Percentiles rank a stretch among this genome's conserved stretches.
phyloP scores from a whole-genome alignment of 1,139 yeast genomes.

The Sugiyamaella xylanicola region DNA sequence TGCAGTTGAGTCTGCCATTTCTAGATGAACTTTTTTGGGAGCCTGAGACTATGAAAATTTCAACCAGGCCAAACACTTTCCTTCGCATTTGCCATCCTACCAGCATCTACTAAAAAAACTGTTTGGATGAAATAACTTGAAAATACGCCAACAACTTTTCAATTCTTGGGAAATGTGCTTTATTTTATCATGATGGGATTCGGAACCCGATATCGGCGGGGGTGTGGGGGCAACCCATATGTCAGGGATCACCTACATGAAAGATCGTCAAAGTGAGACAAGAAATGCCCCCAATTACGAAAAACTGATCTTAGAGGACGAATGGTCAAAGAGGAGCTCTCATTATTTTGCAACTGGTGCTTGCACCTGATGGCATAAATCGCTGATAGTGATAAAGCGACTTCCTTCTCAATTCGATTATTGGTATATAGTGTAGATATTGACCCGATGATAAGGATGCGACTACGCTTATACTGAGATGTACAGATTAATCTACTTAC shows the following conservation, averaged over 20 bases:
- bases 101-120: not conserved
- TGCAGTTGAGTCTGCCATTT: not conserved
- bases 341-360: too few species aligned
- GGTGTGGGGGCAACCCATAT: conserved; percentile 1
- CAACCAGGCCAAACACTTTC: not conserved
- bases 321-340: not conserved
- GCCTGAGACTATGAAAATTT: too few species aligned
- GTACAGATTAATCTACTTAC: too few species aligned
- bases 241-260: too few species aligned
- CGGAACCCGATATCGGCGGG: not conserved
- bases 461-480: too few species aligned
- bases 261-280: not conserved
- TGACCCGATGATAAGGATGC: too few species aligned
- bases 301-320: not conserved
- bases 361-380: too few species aligned
- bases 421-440: too few species aligned
- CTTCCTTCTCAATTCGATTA: too few species aligned
- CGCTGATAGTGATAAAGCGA: too few species aligned
- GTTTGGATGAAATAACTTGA: not conserved
- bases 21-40: too few species aligned
- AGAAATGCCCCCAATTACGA: conserved; percentile 1
- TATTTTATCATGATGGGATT: not conserved
- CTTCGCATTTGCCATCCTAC: not conserved
- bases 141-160: not conserved
- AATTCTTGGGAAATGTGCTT: not conserved